A percentile compares a stretch with the other conserved stretches of the same genome.
Evolutionary conservation across 768 basidiomycete species (phyloP).

Genomic region (Suillus decipiens): DNA sequence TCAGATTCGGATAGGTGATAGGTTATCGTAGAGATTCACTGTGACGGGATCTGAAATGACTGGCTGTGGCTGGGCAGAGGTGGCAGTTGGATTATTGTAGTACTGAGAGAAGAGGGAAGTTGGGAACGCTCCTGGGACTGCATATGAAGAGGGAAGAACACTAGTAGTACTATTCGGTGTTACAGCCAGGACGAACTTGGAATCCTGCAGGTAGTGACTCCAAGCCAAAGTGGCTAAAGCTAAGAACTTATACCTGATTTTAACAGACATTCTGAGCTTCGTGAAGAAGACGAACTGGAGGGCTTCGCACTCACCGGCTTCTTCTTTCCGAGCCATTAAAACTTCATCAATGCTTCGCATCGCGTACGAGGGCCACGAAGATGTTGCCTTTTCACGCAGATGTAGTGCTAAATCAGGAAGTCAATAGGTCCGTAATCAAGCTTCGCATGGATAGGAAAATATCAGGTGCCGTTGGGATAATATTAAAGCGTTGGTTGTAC

Average conservation of each 20-base stretch:
- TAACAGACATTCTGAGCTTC: neutral
- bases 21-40: slow-evolving; percentile 34
- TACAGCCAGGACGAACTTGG: neutral
- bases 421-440: no score
- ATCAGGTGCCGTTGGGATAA: no score
- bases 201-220: neutral
- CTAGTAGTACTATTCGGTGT: slow-evolving; percentile 8
- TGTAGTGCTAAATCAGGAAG: no score
- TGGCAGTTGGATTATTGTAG: slow-evolving; percentile 73
- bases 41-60: slow-evolving; percentile 72
- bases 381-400: neutral
- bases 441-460: no score
- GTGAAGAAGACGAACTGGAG: slow-evolving; percentile 1
- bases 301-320: neutral
- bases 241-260: slow-evolving; percentile 1
- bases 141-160: slow-evolving; percentile 37
- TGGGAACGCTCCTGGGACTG: slow-evolving; percentile 64
- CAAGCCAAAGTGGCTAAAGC: slow-evolving; percentile 3
- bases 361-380: slow-evolving; percentile 10
- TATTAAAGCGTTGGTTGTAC: no score
- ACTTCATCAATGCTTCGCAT: no score
- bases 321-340: no score
- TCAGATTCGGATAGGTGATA: slow-evolving; percentile 9
- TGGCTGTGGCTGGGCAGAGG: slow-evolving; percentile 74
- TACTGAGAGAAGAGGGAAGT: slow-evolving; percentile 64